phyloP scores from a whole-genome alignment of 2,329 filamentous ascomycete species.

The Coniochaeta ligniaria region DNA sequence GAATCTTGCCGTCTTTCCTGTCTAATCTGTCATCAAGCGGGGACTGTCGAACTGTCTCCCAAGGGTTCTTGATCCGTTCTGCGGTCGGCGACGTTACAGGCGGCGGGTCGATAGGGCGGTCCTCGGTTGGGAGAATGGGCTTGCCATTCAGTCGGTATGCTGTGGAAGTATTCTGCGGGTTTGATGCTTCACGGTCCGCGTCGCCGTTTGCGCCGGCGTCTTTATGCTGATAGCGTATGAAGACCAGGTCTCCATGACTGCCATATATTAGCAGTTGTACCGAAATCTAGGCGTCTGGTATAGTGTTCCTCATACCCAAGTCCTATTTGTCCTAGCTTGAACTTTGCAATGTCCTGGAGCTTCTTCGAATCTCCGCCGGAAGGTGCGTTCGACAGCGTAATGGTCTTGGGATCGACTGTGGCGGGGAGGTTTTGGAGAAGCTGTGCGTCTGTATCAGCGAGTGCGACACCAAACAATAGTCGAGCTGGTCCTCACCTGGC shows the following conservation, averaged over 20 bases:
- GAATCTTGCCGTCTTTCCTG: constrained; percentile 83
- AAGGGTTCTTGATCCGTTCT: constrained; percentile 73
- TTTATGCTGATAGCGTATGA: constrained; percentile 68
- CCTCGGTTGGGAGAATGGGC: constrained; percentile 62
- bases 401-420: constrained; percentile 52
- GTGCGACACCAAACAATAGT: neutral
- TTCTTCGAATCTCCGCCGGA: constrained; percentile 50
- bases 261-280: neutral
- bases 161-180: constrained; percentile 31
- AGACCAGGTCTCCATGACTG: constrained; percentile 88
- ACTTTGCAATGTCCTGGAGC: constrained; percentile 49
- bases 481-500: constrained; percentile 33
- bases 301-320: constrained; percentile 37
- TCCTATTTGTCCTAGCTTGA: constrained; percentile 51
- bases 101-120: constrained; percentile 54
- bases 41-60: constrained; percentile 88
- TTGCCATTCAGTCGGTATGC: constrained; percentile 73
- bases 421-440: constrained; percentile 51
- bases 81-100: constrained; percentile 43
- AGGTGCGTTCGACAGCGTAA: constrained; percentile 56
- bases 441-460: constrained; percentile 26
- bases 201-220: constrained; percentile 34
- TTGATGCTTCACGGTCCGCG: constrained; percentile 24
- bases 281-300: neutral
- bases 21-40: constrained; percentile 81